Base-by-base conservation (phyloP, 352 stramenopile species). In the Stephanocyclus meneghinianus region DNA sequence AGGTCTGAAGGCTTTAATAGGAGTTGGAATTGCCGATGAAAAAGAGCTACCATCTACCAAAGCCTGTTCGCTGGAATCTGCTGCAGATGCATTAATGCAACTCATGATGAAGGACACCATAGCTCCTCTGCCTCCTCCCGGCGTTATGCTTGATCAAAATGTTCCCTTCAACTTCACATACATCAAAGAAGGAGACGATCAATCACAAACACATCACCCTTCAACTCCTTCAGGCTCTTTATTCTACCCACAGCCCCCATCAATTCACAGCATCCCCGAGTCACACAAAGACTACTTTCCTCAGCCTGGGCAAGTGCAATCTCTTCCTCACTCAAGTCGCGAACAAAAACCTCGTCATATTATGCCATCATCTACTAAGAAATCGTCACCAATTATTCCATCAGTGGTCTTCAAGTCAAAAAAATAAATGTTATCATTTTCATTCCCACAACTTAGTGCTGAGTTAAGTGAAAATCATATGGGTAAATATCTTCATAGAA, bases 141-240 rank as follows among this genome's bases (percentile, higher is more conserved):
- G 65, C 48, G 40, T 56, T 10, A 76, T 69, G 42, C 16, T 29
- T 18, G 13, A 63, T 30, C 42, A 44, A 51, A 32, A 35, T 62
- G 76, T 84, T 44, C 74, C 64, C 0, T 94, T 94, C 61, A 94
- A 93, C 60, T 94, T 94, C 71, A 86, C 21, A 26, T 26, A 26
- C 1, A 26, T 26, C 21, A 26, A 26, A 26, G 21, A 26, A 26
- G 21, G 21, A 26, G 21, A 26, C 1, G 21, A 26, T 26, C 21
- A 26, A 26, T 26, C 21, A 26, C 16, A 72, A 45, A 32, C 64
- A 47, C 9, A 59, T 32, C 16, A 59, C 0, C 50, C 53, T 30
- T 32, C 9, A 1, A 32, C 26, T 0, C 50, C 50, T 59, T 10
- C 50, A 15, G 18, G 35, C 35, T 40, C 35, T 4, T 40, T 9